These are phyloP conservation scores for Pulveroboletus sp. DNA, from an alignment of 768 basidiomycete species.

Conservation along the genomic window DNA sequence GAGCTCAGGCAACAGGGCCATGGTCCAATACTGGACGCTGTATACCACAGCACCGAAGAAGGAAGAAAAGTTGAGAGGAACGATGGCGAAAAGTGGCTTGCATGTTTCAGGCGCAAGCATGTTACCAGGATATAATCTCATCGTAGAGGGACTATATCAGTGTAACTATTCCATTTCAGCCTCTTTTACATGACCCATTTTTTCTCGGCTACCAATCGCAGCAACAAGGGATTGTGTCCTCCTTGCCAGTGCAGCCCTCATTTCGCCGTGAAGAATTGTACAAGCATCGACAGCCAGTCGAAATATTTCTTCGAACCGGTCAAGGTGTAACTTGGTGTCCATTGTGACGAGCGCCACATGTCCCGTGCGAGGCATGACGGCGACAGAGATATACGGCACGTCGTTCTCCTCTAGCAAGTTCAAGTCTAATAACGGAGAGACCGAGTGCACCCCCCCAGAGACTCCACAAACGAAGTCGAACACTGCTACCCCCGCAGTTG, in stretches of 20 bases:
- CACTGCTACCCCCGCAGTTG: constrained; percentile 86
- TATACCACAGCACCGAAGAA: constrained; percentile 87
- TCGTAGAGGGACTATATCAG: constrained; percentile 14
- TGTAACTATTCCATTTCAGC: constrained; percentile 37
- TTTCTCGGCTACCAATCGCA: constrained; percentile 51
- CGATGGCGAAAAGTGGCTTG: constrained; percentile 85
- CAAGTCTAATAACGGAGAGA: constrained; percentile 80
- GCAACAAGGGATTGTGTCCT: constrained; percentile 59
- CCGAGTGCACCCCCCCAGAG: constrained; percentile 80
- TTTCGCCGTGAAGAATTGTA: constrained; percentile 74
- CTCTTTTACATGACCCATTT: constrained; percentile 28
- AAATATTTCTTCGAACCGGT: constrained; percentile 88
- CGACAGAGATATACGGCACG: constrained; percentile 83
- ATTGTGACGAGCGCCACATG: constrained; percentile 86
- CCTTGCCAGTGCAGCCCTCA: constrained; percentile 65
- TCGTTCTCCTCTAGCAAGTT: constrained; percentile 88
- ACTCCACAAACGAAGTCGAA: constrained; percentile 89
- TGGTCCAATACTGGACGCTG: constrained; percentile 74
- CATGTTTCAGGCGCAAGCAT: constrained; percentile 73
- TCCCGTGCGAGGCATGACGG: constrained; percentile 81
- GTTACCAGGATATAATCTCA: constrained; percentile 9
- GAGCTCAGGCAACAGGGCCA: constrained; percentile 71
- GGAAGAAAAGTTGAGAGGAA: constrained; percentile 96
- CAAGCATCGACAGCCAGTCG: constrained; percentile 73
- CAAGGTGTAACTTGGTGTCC: constrained; percentile 92